Evolutionary conservation across 495 filamentous ascomycete species (phyloP), one percentile per base, ranked within the genome.

Genomic region (Xylaria acuta): DNA sequence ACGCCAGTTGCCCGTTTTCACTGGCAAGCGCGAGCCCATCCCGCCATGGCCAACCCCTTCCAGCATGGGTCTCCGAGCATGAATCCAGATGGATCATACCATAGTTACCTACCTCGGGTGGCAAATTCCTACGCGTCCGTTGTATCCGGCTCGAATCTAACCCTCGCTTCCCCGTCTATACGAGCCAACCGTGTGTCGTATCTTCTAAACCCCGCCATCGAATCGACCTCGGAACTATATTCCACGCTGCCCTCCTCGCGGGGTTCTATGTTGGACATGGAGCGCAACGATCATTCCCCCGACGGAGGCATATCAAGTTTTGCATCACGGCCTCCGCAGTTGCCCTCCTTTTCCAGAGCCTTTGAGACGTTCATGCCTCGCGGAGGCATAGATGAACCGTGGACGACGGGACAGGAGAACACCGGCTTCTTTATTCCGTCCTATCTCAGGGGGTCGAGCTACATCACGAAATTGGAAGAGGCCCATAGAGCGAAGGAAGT

Each of bases 61-160:
- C 75, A 75, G 2, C 73, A 77, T 72, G 75, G 74, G 54, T 66
- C 73, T 2, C 72, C 73, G 63, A 75, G 75, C 60, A 76, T 75
- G 58, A 72, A 79, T 41, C 78, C 69, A 76, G 81, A 78, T 75
- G 63, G 70, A 27, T 58, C 64, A 56, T 77, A 78, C 66, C 74
- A 75, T 38, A 74, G 72, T 62, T 78, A 76, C 66, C 74, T 81
- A 60, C 77, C 78, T 0, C 74, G 78, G 64, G 74, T 78, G 62
- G 81, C 85, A 59, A 80, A 80, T 0, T 97, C 94, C 41, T 97
- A 97, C 85, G 93, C 94, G 60, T 93, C 93, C 65, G 92, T 94
- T 63, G 88, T 92, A 64, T 91, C 94, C 41, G 92, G 93, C 67
- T 83, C 90, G 76, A 85, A 74, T 70, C 62, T 76, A 73, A 74